These are phyloP conservation scores for Musa acuminata DNA, from an alignment of 176 grass and related monocot genomes.

Conservation along the genomic window DNA sequence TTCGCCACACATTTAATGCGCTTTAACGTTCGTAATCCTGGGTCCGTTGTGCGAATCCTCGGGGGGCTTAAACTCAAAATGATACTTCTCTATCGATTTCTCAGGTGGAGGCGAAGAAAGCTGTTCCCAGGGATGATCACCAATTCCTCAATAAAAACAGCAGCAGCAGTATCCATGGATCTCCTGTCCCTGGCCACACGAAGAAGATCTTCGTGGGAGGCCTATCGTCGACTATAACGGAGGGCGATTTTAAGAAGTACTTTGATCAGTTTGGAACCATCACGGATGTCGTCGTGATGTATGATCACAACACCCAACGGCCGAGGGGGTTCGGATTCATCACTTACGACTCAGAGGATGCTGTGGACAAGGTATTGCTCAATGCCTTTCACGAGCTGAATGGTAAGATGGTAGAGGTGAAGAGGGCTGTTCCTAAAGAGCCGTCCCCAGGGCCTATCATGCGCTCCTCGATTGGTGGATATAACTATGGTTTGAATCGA, in stretches of 20 bases:
- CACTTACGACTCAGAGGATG: slow-evolving; percentile 85
- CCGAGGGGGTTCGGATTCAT: slow-evolving; percentile 96
- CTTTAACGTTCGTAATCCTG: slow-evolving; percentile 25
- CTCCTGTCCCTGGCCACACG: slow-evolving; percentile 58
- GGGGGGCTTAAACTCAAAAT: neutral
- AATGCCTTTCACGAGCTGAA: slow-evolving; percentile 93
- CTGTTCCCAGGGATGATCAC: slow-evolving; percentile 83
- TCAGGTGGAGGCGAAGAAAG: slow-evolving; percentile 93
- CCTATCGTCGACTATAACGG: slow-evolving; percentile 68
- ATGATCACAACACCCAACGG: slow-evolving; percentile 87
- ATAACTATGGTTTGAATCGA: slow-evolving; percentile 50
- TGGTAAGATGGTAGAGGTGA: slow-evolving; percentile 96
- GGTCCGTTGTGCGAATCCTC: slow-evolving; percentile 13
- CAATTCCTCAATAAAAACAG: slow-evolving; percentile 61
- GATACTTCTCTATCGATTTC: slow-evolving; percentile 9
- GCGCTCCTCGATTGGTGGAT: slow-evolving; percentile 52
- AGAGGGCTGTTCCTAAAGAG: slow-evolving; percentile 92
- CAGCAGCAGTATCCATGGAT: slow-evolving; percentile 51
- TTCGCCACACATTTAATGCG: neutral
- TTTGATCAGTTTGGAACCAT: slow-evolving; percentile 88
- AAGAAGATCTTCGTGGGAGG: slow-evolving; percentile 97
- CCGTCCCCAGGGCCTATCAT: slow-evolving; percentile 61
- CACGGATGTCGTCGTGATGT: slow-evolving; percentile 93
- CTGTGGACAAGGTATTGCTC: slow-evolving; percentile 66
- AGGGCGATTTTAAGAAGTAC: slow-evolving; percentile 80